Percentiles rank a stretch among this genome's conserved stretches.
Conservation (phyloP, 23 red algal genomes). For the Chondrus crispus region DNA sequence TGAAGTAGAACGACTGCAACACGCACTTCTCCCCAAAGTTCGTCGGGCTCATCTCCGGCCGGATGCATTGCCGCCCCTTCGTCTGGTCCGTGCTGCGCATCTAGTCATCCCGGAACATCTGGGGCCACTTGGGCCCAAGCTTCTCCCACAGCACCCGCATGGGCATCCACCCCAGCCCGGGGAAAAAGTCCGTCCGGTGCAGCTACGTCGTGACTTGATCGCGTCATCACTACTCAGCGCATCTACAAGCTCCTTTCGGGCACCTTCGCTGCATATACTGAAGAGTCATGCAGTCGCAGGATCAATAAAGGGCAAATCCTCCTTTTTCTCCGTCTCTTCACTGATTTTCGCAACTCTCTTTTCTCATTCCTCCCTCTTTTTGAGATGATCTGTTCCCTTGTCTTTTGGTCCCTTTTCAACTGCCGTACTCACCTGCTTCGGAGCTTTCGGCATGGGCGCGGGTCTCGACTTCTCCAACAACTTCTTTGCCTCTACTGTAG, state of each 20-base stretch:
- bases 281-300: too few species aligned
- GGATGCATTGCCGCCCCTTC: slow-evolving; percentile 53
- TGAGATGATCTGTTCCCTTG: slow-evolving; percentile 44
- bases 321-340: too few species aligned
- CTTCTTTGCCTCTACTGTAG: not conserved
- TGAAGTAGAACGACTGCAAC: slow-evolving; percentile 39
- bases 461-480: not conserved
- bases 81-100: slow-evolving; percentile 21
- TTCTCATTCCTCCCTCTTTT: slow-evolving; percentile 3
- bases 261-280: too few species aligned
- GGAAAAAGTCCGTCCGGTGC: slow-evolving; percentile 76
- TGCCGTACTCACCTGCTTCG: not conserved
- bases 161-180: slow-evolving; percentile 71
- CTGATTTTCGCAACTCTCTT: too few species aligned
- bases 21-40: slow-evolving; percentile 64
- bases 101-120: slow-evolving; percentile 73
- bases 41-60: slow-evolving; percentile 61
- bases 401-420: not conserved
- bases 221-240: too few species aligned
- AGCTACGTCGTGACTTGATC: too few species aligned
- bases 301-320: too few species aligned
- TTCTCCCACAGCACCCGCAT: slow-evolving; percentile 46
- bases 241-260: too few species aligned
- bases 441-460: not conserved
- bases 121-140: slow-evolving; percentile 52